These are phyloP conservation scores for Gracilaria domingensis DNA, from an alignment of 23 red algal species.

Conservation along the genomic window DNA sequence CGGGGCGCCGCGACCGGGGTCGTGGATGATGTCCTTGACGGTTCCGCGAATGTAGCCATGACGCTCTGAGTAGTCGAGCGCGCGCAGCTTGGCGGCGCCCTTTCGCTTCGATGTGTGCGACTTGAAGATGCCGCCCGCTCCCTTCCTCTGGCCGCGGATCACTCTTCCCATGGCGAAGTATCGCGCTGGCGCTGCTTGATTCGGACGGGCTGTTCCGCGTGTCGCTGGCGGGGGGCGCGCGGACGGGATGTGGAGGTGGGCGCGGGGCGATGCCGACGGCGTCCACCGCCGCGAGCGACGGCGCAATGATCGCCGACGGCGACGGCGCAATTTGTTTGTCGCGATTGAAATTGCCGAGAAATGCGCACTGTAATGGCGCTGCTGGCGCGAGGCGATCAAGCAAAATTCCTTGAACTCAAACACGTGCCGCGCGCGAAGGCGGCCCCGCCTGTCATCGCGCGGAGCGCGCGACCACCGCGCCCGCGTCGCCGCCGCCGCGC, in stretches of 20 bases:
- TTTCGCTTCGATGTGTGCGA: constrained; percentile 95
- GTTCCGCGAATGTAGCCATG: constrained; percentile 96
- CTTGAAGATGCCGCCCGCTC: constrained; percentile 97
- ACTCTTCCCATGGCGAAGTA: constrained; percentile 88
- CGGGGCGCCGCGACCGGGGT: constrained; percentile 96
- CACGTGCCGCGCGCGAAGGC: no score
- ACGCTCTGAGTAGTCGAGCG: constrained; percentile 95
- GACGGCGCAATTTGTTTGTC: not conserved
- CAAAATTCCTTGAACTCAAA: no score
- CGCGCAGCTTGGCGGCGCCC: constrained; percentile 89
- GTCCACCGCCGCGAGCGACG: no score
- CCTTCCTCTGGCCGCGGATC: constrained; percentile 97
- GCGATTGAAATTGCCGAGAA: not conserved
- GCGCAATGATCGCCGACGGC: constrained; percentile 8
- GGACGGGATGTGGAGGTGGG: not conserved
- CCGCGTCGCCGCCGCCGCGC: not conserved
- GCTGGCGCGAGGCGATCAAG: no score
- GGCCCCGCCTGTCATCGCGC: no score
- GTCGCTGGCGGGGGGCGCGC: no score
- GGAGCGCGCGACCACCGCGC: not conserved
- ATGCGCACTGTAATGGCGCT: no score
- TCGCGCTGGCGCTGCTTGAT: not conserved
- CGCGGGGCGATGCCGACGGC: not conserved
- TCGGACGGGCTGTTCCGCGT: no score
- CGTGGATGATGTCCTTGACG: constrained; percentile 96